These are phyloP conservation scores for Pseudofabraea citricarpa DNA, from an alignment of 2,329 filamentous ascomycete genomes.

Conservation along the genomic window DNA sequence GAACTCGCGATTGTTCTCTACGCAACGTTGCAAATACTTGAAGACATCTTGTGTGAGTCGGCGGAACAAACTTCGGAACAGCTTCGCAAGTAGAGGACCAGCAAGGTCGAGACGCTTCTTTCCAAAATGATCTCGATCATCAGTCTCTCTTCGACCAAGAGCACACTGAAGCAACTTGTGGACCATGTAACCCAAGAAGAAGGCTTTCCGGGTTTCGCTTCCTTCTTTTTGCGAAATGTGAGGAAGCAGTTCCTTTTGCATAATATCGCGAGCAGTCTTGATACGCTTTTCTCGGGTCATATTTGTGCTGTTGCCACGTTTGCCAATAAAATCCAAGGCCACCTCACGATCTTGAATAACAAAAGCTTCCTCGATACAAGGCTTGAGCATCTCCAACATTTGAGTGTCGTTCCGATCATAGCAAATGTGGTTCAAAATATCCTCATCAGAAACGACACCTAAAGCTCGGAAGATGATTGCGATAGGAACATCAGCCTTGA, in stretches of 20 bases:
- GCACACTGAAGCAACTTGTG: conserved; percentile 92
- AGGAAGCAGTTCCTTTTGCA: conserved; percentile 94
- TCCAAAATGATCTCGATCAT: conserved; percentile 97
- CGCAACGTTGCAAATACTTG: conserved; percentile 85
- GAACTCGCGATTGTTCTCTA: conserved; percentile 85
- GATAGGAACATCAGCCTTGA: conserved; percentile 90
- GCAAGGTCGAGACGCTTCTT: conserved; percentile 97
- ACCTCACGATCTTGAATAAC: conserved; percentile 94
- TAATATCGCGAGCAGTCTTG: conserved; percentile 85
- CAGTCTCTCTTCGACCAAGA: conserved; percentile 85
- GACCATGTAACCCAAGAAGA: conserved; percentile 98
- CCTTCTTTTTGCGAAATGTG: conserved; percentile 96
- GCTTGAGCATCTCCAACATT: conserved; percentile 96
- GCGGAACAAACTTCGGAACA: conserved; percentile 89
- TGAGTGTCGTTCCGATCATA: conserved; percentile 93
- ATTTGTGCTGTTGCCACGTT: conserved; percentile 73
- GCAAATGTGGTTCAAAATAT: conserved; percentile 96
- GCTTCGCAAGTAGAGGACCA: conserved; percentile 88
- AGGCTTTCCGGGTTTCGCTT: conserved; percentile 92
- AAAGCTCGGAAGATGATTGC: conserved; percentile 93
- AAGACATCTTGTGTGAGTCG: conserved; percentile 89
- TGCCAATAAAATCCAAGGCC: conserved; percentile 91
- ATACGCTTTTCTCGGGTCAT: conserved; percentile 83
- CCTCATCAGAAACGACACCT: conserved; percentile 93
- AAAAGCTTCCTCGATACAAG: conserved; percentile 95